Conservation (phyloP, 1,139 yeast species). For the Kazachstania sp. region DNA sequence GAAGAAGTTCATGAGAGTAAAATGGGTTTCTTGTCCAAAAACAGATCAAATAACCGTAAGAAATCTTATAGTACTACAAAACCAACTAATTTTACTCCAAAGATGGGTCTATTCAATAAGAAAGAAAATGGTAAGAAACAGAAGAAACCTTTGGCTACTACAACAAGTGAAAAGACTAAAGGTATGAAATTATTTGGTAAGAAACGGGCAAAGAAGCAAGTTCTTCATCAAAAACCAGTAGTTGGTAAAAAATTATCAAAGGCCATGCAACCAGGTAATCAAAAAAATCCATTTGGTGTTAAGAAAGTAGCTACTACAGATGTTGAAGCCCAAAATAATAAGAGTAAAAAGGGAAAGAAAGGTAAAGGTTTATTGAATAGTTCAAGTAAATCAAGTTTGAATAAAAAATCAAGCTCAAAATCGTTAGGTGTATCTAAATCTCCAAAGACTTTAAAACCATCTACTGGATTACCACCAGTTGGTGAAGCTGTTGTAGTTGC, state of each 20-base stretch:
- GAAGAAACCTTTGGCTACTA: not conserved
- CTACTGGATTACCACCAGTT: not conserved
- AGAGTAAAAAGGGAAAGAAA: not conserved
- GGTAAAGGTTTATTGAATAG: not conserved
- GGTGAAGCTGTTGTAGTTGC: not conserved
- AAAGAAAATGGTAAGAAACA: not conserved
- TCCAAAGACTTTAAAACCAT: not conserved
- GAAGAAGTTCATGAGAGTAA: not conserved
- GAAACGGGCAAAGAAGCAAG: not conserved
- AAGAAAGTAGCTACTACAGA: not conserved
- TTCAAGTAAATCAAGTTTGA: not conserved
- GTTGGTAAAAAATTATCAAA: not conserved
- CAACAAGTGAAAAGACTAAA: not conserved
- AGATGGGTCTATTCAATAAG: not conserved
- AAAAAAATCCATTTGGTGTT: slow-evolving; percentile 1
- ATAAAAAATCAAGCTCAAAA: not conserved
- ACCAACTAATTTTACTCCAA: slow-evolving; percentile 3
- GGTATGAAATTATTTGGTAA: not conserved
- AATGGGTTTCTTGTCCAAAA: not conserved
- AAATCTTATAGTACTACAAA: slow-evolving; percentile 3
- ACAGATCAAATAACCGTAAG: not conserved
- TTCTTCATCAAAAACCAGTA: not conserved
- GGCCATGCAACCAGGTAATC: not conserved
- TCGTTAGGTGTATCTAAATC: not conserved
- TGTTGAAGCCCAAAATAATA: not conserved